These are phyloP conservation scores for Butyriboletus appendiculatus DNA, from an alignment of 1,284 basidiomycete species.

Conservation along the genomic window DNA sequence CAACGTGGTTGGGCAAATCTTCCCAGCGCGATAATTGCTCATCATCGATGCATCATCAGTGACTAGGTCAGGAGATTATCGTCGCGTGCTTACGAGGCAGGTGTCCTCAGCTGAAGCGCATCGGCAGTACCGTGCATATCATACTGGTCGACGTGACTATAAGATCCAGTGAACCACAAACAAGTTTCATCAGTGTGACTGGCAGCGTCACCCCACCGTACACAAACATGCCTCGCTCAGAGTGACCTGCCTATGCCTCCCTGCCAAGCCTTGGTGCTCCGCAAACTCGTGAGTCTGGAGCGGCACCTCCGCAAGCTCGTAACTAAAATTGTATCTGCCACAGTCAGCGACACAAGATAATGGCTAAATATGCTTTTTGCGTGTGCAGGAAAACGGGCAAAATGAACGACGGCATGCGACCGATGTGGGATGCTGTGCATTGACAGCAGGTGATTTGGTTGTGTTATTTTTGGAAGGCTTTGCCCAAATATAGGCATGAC, in stretches of 20 bases:
- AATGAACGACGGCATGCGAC: too few relatives aligned
- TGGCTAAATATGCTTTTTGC: conserved; percentile 89
- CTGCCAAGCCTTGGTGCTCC: conserved; percentile 65
- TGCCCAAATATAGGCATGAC: too few relatives aligned
- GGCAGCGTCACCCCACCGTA: neutral
- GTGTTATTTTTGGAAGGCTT: too few relatives aligned
- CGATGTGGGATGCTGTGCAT: too few relatives aligned
- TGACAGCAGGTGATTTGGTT: too few relatives aligned
- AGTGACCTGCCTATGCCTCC: conserved; percentile 68
- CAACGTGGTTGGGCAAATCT: conserved; percentile 84
- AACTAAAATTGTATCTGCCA: conserved; percentile 85
- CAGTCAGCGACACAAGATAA: conserved; percentile 80
- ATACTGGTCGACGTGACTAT: conserved; percentile 85
- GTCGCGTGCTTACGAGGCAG: neutral
- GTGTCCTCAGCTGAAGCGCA: conserved; percentile 50
- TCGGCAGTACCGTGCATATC: conserved; percentile 75
- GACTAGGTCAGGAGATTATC: conserved; percentile 40
- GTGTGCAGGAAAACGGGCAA: conserved; percentile 67
- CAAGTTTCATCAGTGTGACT: conserved; percentile 5
- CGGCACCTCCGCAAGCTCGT: conserved; percentile 84
- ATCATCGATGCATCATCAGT: conserved; percentile 73
- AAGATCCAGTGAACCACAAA: conserved; percentile 78
- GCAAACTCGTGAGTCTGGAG: conserved; percentile 79
- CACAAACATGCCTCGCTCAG: conserved; percentile 61
- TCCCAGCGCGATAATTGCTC: conserved; percentile 79